Base-by-base conservation (phyloP, 768 basidiomycete species). In the Russula vinacea region DNA sequence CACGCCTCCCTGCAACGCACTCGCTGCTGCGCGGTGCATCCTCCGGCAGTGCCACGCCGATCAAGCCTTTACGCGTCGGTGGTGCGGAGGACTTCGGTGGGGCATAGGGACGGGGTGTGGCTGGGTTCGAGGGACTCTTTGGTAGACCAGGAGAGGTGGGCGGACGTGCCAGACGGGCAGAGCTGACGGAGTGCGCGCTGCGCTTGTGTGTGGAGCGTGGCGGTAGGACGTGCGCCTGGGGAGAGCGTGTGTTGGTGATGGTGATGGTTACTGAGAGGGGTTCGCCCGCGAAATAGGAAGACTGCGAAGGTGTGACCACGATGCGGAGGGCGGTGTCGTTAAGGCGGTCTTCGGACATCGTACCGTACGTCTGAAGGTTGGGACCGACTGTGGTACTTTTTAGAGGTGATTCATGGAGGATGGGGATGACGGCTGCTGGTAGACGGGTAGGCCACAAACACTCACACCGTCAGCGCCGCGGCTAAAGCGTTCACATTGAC, bases 231-330 rank as follows among this genome's bases (percentile, higher is more conserved):
- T 78, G 78, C 0, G 76, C 70, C 52, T 79, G 73, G 5, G 84
- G 80, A 0, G 85, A 79, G 32, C 84, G 84, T 5, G 86, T 87
- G 73, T 96, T 97, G 56, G 89, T 88, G 74, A 97, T 93, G 0
- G 90, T 89, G 68, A 98, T 86, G 4, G 85, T 88, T 14, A 91
- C 92, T 2, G 86, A 79, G 75, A 96, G 92, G 0, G 83, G 78
- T 75, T 98, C 95, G 62, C 95, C 95, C 0, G 95, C 92, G 73
- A 95, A 98, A 76, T 89, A 98, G 0, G 93, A 91, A 0, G 92
- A 89, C 66, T 94, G 89, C 0, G 89, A 81, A 1, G 95, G 95
- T 0, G 83, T 82, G 24, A 90, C 87, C 32, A 84, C 81, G 44
- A 92, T 85, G 42, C 87, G 85, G 5, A 92, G 68, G 24, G 68